phyloP scores from a whole-genome alignment of 441 rosid genomes.

The Populus hybrid region DNA sequence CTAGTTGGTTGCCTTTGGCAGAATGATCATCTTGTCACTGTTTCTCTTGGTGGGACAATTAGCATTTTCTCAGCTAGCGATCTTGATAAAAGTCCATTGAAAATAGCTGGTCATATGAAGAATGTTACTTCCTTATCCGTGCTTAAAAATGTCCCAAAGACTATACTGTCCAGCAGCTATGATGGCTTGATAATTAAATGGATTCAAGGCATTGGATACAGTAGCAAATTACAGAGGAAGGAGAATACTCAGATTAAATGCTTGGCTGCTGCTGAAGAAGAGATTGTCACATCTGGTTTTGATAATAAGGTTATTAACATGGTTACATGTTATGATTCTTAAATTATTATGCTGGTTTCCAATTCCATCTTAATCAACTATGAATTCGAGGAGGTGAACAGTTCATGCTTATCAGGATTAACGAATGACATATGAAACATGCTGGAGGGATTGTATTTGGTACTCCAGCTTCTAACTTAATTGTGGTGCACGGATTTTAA shows the following conservation, averaged over 20 bases:
- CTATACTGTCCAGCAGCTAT: constrained; percentile 72
- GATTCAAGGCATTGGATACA: constrained; percentile 78
- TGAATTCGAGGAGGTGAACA: neutral
- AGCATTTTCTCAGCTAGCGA: constrained; percentile 71
- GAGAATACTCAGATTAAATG: constrained; percentile 83
- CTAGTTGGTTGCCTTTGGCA: constrained; percentile 95
- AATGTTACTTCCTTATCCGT: constrained; percentile 68
- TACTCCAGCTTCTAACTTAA: neutral
- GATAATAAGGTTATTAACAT: constrained; percentile 69
- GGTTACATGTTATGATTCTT: neutral
- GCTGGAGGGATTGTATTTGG: neutral
- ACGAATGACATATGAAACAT: neutral
- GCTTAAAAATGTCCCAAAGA: constrained; percentile 57
- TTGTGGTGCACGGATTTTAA: neutral
- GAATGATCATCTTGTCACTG: constrained; percentile 74
- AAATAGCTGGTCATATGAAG: constrained; percentile 85
- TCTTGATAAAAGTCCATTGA: constrained; percentile 66
- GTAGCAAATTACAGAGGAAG: constrained; percentile 69
- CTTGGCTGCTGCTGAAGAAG: constrained; percentile 76
- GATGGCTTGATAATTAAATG: constrained; percentile 89
- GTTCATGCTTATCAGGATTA: neutral
- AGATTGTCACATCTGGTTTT: constrained; percentile 80
- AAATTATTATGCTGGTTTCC: neutral
- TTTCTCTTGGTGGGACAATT: constrained; percentile 88
- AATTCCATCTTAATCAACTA: neutral